Base-by-base conservation (phyloP, 768 basidiomycete genomes). In the Agaricus blazei region DNA sequence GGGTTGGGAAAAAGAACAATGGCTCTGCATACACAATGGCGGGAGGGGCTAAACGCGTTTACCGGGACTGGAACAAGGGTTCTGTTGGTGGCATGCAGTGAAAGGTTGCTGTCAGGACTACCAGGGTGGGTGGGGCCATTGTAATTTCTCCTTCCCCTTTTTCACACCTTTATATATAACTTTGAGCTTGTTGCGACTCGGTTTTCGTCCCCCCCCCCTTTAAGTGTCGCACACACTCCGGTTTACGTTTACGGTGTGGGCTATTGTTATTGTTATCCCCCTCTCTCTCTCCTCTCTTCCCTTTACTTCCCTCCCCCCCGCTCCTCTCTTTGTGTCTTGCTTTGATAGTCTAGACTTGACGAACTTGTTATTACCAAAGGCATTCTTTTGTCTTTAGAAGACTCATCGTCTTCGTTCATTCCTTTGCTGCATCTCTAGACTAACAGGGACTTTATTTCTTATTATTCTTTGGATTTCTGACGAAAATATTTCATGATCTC, bases 401-500 rank as follows among this genome's bases (percentile, higher is more conserved):
- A 23, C 29, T 12, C 47, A 4, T 19, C 19, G 12, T 29, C n/a
- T 37, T 51, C 34, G 12, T 44, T 44, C 51, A 12, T 52, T 52
- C 29, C 6, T 52, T 44, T 52, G 40, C 24, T 54, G 45, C 14
- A 47, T 47, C 29, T 24, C 28, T 47, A 12, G 48, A 54, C 45
- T 12, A 26, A 3, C 45, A n/a, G 48, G 47, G 34, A 29, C 11
- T 42, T 48, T 31, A 27, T 11, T 12, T 5, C 11, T 41, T 48
- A 41, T 37, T 44, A 48, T 28, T 50, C 40, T 48, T 24, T 28
- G 3, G 4, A 31, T 19, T 31, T 44, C 29, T 43, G 3, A 9
- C 9, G 44, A 27, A 75, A 76, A 74, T 65, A 74, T 59, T 67
- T 67, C 62, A 62, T 58, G 51, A 58, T 72, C 60, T 61, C 74